Base-by-base conservation (phyloP, 208 protist genomes). In the Trichomonas tenax region DNA sequence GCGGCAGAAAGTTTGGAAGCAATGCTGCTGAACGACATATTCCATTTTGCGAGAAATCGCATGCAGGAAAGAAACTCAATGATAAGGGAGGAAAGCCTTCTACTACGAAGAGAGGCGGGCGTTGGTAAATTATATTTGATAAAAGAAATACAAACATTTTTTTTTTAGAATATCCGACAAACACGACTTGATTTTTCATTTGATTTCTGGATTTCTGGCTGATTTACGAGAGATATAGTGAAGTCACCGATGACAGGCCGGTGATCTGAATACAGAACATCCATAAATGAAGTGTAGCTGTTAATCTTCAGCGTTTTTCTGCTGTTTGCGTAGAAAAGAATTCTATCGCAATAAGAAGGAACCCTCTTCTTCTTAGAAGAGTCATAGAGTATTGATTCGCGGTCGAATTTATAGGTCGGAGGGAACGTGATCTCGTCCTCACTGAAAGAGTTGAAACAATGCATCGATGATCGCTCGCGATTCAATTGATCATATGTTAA, bases 371-470 rank as follows among this genome's bases (percentile, higher is more conserved):
- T 97, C 44, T 63, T 95, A 23, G 58, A 95, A 6, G 46, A 96
- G 40, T 97, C 96, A 90, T 97, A 97, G 34, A 40, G 2, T 3
- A 96, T 86, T 34, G 51, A 96, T 46, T 96, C 48, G 2, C 63
- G 44, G 51, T 97, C 96, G 58, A 96, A 97, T 86, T 97, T 97
- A 95, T 97, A 97, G 34, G 97, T 97, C 21, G 97, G 97, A 21
- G 86, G 96, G 63, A 97, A 97, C 40, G 6, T 2, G 46, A 97
- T 96, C 10, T 86, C 49, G 31, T 82, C 97, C 86, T 97, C 97
- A 21, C 10, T 3, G 72, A 97, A 97, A 0, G 81, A 96, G 10
- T 45, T 63, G 40, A 97, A 97, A 51, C 96, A 96, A 17, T 1
- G 82, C 34, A 90, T 90, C n/a, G 40, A 26, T n/a, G n/a, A 23